phyloP scores from a whole-genome alignment of 148 eudicot genomes.

The Rhododendron griersonianum region DNA sequence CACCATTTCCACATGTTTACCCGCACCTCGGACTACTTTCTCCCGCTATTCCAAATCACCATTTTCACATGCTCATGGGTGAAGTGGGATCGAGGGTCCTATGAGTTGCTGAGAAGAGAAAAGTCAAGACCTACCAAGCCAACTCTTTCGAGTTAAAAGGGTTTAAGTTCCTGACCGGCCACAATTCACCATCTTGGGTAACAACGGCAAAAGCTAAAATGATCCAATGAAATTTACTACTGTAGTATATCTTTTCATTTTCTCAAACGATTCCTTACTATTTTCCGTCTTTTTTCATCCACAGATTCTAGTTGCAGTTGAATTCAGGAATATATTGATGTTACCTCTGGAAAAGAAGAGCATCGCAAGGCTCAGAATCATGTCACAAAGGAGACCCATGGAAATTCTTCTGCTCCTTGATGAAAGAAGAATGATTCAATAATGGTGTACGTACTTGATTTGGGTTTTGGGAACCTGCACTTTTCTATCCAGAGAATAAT shows the following conservation, averaged over 20 bases:
- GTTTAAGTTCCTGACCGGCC: not conserved
- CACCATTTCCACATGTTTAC: too few species aligned
- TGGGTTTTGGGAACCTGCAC: not conserved
- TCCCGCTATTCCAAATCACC: too few species aligned
- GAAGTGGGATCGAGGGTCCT: not conserved
- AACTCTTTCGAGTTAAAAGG: too few species aligned
- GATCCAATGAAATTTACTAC: not conserved
- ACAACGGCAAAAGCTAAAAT: not conserved
- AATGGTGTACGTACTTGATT: not conserved
- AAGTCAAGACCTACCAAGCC: not conserved
- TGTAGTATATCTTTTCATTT: not conserved
- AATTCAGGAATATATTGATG: not conserved
- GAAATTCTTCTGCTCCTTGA: not conserved
- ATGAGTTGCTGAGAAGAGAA: not conserved
- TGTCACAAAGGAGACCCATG: not conserved
- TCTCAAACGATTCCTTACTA: not conserved
- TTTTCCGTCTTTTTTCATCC: not conserved
- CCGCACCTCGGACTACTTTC: too few species aligned
- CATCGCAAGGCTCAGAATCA: conserved; percentile 4
- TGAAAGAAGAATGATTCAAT: not conserved
- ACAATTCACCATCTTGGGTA: not conserved
- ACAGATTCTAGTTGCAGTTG: not conserved
- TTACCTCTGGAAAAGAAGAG: conserved; percentile 13
- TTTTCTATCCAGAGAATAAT: not conserved
- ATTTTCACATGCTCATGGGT: too few species aligned